Evolutionary conservation across 345 rosid species (phyloP), one percentile per base, ranked within the genome.

Genomic region (Bruguiera parviflora): DNA sequence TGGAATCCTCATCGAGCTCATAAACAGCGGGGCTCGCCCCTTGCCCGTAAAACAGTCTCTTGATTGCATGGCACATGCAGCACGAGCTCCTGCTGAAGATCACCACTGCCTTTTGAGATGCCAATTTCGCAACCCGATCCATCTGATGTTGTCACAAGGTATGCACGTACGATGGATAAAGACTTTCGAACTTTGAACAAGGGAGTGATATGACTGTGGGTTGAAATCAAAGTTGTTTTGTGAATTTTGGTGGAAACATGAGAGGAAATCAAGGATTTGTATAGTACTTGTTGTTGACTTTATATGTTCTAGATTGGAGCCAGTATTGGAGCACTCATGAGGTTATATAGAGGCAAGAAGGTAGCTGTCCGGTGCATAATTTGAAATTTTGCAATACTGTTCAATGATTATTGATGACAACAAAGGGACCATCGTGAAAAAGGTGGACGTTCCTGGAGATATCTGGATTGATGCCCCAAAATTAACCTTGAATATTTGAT

Each of bases 51-150:
- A 94, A 94, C 77, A 94, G 67, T 33, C 92, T 79, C 80, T 94
- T 91, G 51, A 91, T 88, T 53, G 98, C 90, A 73, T 94, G 97
- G 83, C 92, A 76, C 96, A 94, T 89, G 82, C 91, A 88, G 77
- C 97, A 94, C 0, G 96, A 78, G 67, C 91, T 91, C 87, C 89
- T 91, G 86, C 97, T 91, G 86, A 91, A 94, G 56, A 91, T 94
- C 85, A 94, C 97, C 82, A 94, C 97, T n/a, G 96, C 96, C 82
- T 85, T 94, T 61, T 89, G 95, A 1, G 96, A 84, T 18, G 90
- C 92, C 72, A 94, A 69, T 73, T 79, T 94, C 20, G 81, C 82
- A 10, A 94, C 86, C 21, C 86, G 73, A 71, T 94, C 98, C 98
- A 94, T 94, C 15, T 47, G 8, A 1, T 31, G 3, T 13, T 63